Percentiles rank a stretch among this genome's conserved stretches.
These are phyloP conservation scores for Penicillium sp. DNA, from an alignment of 2,329 filamentous ascomycete genomes.

Conservation along the genomic window DNA sequence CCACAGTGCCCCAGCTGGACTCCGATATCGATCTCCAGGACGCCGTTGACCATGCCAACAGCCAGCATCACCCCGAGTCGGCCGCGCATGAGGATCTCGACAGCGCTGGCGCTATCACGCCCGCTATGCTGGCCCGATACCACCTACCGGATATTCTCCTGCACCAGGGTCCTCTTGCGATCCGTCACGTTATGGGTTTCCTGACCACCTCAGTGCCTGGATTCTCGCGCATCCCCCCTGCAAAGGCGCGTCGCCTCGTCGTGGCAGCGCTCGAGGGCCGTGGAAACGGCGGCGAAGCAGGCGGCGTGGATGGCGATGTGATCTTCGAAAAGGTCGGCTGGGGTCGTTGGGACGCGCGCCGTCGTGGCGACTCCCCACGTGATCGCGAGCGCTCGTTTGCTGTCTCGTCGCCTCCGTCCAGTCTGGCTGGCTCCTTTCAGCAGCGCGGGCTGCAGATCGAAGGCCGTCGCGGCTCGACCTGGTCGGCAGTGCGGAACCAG, in stretches of 20 bases:
- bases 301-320: constrained; percentile 58
- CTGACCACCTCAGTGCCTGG: constrained; percentile 91
- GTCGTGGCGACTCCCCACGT: constrained; percentile 61
- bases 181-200: constrained; percentile 93
- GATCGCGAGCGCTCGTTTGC: constrained; percentile 29
- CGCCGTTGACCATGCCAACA: constrained; percentile 54
- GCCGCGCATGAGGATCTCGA: constrained; percentile 61
- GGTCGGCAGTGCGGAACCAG: constrained; percentile 41
- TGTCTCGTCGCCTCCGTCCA: constrained; percentile 55
- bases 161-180: constrained; percentile 85
- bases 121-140: constrained; percentile 80
- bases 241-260: constrained; percentile 86
- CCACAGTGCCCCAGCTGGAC: constrained; percentile 61
- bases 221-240: constrained; percentile 83
- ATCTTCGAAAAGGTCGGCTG: constrained; percentile 93
- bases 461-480: constrained; percentile 30
- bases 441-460: constrained; percentile 53
- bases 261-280: constrained; percentile 89
- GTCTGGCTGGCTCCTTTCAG: constrained; percentile 49
- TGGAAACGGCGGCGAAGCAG: constrained; percentile 54
- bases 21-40: constrained; percentile 87
- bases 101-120: constrained; percentile 78
- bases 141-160: constrained; percentile 90
- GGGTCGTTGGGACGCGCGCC: constrained; percentile 90
- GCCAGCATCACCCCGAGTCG: constrained; percentile 48